Evolutionary conservation across 78 protist species (phyloP), one percentile per base, ranked within the genome.

Genomic region (Thecamonas trahens): DNA sequence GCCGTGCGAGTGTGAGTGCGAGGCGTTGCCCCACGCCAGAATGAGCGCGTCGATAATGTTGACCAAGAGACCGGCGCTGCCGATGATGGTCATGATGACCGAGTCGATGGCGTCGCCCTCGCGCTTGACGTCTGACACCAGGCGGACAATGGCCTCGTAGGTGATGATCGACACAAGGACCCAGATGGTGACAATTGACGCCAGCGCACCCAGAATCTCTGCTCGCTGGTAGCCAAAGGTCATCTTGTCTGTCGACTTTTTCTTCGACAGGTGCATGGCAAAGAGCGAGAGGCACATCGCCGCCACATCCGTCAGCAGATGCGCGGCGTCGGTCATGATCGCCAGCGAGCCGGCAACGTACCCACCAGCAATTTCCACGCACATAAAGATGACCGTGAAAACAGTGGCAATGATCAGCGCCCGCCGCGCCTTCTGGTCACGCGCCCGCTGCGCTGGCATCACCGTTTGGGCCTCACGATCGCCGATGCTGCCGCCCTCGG

Each of bases 171-270:
- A 86, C 14, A 83, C 74, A 59, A 85, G 49, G 57, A 63, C 45
- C 90, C 90, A 85, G 17, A 85, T 76, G 63, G 74, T 58, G 14
- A 79, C n/a, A 24, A 85, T 75, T 34, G 79, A 71, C 7, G 62
- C 77, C 0, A 82, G 35, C 49, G 87, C 80, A 37, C 87, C 87
- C 6, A 82, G 35, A 0, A 82, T 67, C 59, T 82, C 87, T 11
- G 81, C 87, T 34, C 84, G 42, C 40, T 78, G 84, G 38, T 72
- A 61, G 6, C 83, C 83, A 65, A 67, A 67, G 34, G 65, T 61
- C 24, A 67, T 35, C 60, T 62, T 59, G 9, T 45, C 20, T 3
- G 84, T 78, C 47, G 77, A 72, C 40, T 63, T 72, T 40, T 52
- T 63, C 37, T 34, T 31, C 18, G 77, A 26, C 38, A 76, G 59